Evolutionary conservation across 192 early-diverging fungal species (phyloP), one percentile per base, ranked within the genome.

Genomic region (Spizellomyces sp.): DNA sequence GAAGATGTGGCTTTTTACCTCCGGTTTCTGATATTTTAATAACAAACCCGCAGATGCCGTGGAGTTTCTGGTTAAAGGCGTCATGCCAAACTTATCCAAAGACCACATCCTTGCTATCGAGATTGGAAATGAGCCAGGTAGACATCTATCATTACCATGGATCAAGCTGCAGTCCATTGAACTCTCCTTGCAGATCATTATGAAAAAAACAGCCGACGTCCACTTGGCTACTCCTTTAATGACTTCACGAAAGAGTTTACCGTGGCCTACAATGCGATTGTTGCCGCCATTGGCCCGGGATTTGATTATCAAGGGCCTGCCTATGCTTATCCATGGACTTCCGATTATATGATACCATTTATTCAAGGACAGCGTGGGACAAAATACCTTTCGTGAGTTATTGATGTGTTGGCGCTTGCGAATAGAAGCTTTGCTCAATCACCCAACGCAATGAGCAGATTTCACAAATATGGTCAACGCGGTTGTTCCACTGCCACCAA

Each of bases 271-370:
- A 48, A 45, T 27, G 70, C 70, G 7, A 72, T 72, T 22, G 22
- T 44, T 7, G 50, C 70, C 6, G 70, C 70, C n/a, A 27, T 57
- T 12, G 70, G 61, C 9, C 10, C 15, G 4, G 9, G 17, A 5
- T 70, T 70, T 27, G 62, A 72, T 3, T 72, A 72, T 62, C 60
- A 64, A 46, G 70, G 70, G 10, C 70, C 70, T 6, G 61, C 70
- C 19, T 72, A 72, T 47, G 70, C 70, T 19, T 72, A 72, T 42
- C 62, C 45, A 47, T 72, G 70, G 70, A 64, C 62, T 9, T 48
- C 62, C 6, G 46, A 14, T 15, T 14, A 21, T 8, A 17, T 72
- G 17, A 54, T 45, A 17, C 70, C 70, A 44, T 72, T 72, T 45
- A 64, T 72, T 22, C 9, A 8, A 14, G 45, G 36, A 17, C 62